A percentile compares a stretch with the other conserved stretches of the same genome.
phyloP scores from a whole-genome alignment of 1,139 yeast genomes.

The Scheffersomyces quercinus region DNA sequence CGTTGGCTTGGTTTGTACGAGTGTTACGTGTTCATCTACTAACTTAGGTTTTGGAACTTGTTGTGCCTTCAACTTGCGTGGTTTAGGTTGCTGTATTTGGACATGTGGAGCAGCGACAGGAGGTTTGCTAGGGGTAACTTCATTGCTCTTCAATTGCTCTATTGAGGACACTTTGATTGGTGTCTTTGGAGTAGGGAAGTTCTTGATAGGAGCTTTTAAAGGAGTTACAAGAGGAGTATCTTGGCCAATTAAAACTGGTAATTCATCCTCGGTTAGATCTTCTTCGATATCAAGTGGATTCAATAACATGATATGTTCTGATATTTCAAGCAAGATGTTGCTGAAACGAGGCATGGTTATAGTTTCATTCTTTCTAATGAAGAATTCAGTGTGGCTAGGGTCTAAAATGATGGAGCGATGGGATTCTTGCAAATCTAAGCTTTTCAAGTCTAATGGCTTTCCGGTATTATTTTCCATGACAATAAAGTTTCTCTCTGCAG shows the following conservation, averaged over 20 bases:
- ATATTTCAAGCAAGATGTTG: slow-evolving; percentile 62
- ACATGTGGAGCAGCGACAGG: slow-evolving; percentile 6
- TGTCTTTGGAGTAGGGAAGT: slow-evolving; percentile 9
- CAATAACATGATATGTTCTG: slow-evolving; percentile 58
- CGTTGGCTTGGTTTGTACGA: slow-evolving; percentile 6
- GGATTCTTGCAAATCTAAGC: slow-evolving; percentile 13
- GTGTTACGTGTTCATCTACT: not conserved
- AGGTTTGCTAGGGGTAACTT: slow-evolving; percentile 15
- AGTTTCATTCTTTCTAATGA: slow-evolving; percentile 53
- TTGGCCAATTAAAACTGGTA: slow-evolving; percentile 21
- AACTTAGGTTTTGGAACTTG: not conserved
- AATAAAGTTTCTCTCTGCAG: slow-evolving; percentile 28
- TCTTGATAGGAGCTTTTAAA: slow-evolving; percentile 6
- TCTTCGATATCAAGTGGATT: slow-evolving; percentile 50
- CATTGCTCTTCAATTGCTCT: slow-evolving; percentile 4
- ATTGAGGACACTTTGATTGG: slow-evolving; percentile 9
- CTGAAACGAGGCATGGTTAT: slow-evolving; percentile 55
- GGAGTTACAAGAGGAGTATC: slow-evolving; percentile 4
- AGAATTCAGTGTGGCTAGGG: slow-evolving; percentile 55
- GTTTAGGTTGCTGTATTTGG: slow-evolving; percentile 2
- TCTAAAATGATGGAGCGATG: slow-evolving; percentile 44
- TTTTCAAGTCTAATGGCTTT: slow-evolving; percentile 16
- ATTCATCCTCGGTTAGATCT: slow-evolving; percentile 44
- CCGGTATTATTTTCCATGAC: slow-evolving; percentile 31
- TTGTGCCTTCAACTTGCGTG: not conserved